Evolutionary conservation across 768 basidiomycete species (phyloP).

Genomic region (Termitomyces sp.): DNA sequence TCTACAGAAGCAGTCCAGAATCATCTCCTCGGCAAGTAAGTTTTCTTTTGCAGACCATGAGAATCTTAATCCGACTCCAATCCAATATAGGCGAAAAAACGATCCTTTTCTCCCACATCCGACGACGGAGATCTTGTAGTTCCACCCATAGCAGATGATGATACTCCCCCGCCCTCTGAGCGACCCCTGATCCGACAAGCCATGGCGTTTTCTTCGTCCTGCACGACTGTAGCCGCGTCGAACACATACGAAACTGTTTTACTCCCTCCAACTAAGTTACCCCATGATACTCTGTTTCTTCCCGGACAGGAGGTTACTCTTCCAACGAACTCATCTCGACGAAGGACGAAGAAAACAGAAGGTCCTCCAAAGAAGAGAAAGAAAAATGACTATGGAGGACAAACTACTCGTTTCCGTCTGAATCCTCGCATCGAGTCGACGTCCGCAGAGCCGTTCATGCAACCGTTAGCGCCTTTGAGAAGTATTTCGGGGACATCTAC

Average conservation of each 20-base stretch:
- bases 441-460: background rate
- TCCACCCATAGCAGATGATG: slow-evolving; percentile 34
- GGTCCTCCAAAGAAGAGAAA: slow-evolving; percentile 25
- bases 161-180: slow-evolving; percentile 41
- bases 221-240: slow-evolving; percentile 20
- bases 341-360: slow-evolving; percentile 14
- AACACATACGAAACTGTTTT: slow-evolving; percentile 38
- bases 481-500: slow-evolving; percentile 14
- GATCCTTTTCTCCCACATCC: slow-evolving; percentile 47
- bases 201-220: slow-evolving; percentile 44
- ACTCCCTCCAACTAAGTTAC: slow-evolving; percentile 13
- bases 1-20: slow-evolving; percentile 50
- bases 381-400: slow-evolving; percentile 35
- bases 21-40: slow-evolving; percentile 46
- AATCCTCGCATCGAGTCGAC: slow-evolving; percentile 19
- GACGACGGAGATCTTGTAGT: slow-evolving; percentile 42
- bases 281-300: slow-evolving; percentile 32
- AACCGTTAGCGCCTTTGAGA: slow-evolving; percentile 5
- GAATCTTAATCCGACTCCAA: slow-evolving; percentile 1
- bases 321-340: slow-evolving; percentile 10
- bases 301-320: slow-evolving; percentile 44
- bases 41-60: slow-evolving; percentile 3
- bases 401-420: slow-evolving; percentile 48
- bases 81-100: slow-evolving; percentile 32
- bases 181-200: slow-evolving; percentile 54